Conservation (phyloP, 345 rosid genomes). For the Melaleuca alternifolia region DNA sequence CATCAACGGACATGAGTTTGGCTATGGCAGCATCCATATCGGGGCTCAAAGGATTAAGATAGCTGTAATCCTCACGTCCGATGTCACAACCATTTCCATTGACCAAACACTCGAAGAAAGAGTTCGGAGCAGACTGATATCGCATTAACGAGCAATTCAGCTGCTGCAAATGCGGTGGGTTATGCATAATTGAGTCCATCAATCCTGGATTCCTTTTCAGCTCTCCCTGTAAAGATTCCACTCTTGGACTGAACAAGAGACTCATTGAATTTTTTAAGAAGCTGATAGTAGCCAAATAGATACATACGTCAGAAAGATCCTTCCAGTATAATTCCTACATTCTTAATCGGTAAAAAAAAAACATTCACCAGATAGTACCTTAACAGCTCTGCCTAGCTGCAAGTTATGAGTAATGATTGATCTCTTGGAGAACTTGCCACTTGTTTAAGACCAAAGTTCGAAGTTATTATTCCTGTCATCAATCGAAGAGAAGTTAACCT, state of each 20-base stretch:
- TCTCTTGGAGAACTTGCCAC: background rate
- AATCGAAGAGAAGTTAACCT: background rate
- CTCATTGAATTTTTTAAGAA: slow-evolving; percentile 12
- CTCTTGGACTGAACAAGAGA: slow-evolving; percentile 20
- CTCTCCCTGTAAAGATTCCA: slow-evolving; percentile 24
- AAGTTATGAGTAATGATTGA: background rate
- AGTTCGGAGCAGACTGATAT: slow-evolving; percentile 35
- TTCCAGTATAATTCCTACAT: background rate
- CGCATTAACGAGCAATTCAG: slow-evolving; percentile 19
- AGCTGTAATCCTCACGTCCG: slow-evolving; percentile 14
- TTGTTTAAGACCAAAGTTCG: background rate
- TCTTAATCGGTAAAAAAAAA: background rate
- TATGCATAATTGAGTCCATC: slow-evolving; percentile 17
- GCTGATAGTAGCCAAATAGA: background rate
- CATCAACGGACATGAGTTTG: slow-evolving; percentile 11
- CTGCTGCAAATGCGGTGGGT: slow-evolving; percentile 12
- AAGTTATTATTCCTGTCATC: background rate
- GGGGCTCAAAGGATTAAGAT: slow-evolving; percentile 27
- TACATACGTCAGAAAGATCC: background rate
- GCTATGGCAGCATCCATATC: slow-evolving; percentile 31
- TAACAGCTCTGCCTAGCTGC: background rate
- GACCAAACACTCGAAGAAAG: slow-evolving; percentile 21
- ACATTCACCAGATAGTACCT: background rate
- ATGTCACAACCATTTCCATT: background rate
- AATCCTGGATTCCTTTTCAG: slow-evolving; percentile 19